A percentile compares a stretch with the other conserved stretches of the same genome.
phyloP scores from a whole-genome alignment of 2,329 filamentous ascomycete genomes.

The Aureobasidium pullulans region DNA sequence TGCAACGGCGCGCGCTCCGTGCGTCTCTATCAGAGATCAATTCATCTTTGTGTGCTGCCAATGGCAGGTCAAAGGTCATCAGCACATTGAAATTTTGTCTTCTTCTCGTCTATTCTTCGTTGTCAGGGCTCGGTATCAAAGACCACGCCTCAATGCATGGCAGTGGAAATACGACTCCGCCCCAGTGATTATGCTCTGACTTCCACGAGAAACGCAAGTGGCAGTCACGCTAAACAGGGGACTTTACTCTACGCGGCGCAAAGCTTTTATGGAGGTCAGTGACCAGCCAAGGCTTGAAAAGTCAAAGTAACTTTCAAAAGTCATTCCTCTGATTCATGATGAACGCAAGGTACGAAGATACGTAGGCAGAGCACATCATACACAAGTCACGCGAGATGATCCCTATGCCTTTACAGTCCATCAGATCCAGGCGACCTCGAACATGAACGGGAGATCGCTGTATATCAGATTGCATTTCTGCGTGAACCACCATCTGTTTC shows the following conservation, averaged over 20 bases:
- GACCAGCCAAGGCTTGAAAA: not conserved
- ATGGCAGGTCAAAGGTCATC: not conserved
- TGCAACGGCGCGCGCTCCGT: not conserved
- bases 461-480: not conserved
- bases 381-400: not conserved
- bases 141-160: not conserved
- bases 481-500: not conserved
- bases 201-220: not conserved
- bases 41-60: not conserved
- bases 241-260: conserved; percentile 5
- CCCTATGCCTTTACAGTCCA: not conserved
- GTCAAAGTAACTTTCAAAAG: not conserved
- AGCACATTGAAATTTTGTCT: not conserved
- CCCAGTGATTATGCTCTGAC: not conserved
- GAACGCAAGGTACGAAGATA: conserved; percentile 3
- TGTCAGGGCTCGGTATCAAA: not conserved
- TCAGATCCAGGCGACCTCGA: not conserved
- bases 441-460: not conserved
- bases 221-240: not conserved
- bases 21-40: not conserved
- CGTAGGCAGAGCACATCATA: not conserved
- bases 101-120: not conserved
- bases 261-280: not conserved
- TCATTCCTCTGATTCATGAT: not conserved
- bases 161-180: not conserved